Percentiles rank a stretch among this genome's conserved stretches.
Evolutionary conservation across 331 rosid species (phyloP).

Genomic region (Malus hybrid): DNA sequence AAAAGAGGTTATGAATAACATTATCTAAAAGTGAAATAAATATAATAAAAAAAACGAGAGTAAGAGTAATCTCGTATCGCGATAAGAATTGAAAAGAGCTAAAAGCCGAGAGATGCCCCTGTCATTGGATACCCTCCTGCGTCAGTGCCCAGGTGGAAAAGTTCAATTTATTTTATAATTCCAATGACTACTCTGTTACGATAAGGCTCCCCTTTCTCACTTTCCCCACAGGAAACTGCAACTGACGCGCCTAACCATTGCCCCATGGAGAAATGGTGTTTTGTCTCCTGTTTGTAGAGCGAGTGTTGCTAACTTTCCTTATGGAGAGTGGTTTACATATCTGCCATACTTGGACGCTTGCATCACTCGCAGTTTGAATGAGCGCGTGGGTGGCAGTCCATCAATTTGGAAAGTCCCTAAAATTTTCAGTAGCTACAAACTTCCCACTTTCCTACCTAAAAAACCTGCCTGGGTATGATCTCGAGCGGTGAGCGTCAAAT

Average conservation of each 20-base stretch:
- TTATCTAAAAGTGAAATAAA: too few species aligned
- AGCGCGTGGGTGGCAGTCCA: too few species aligned
- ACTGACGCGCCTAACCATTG: neutral
- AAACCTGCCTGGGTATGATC: too few species aligned
- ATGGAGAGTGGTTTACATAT: neutral
- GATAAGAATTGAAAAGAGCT: neutral
- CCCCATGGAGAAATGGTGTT: neutral
- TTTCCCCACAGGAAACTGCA: neutral
- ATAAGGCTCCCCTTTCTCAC: neutral
- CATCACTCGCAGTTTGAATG: neutral
- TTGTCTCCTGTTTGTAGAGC: neutral
- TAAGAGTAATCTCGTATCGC: neutral
- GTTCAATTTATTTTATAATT: neutral
- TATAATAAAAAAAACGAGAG: neutral
- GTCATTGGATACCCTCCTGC: conserved; percentile 38
- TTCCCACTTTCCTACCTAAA: too few species aligned
- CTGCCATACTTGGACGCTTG: neutral
- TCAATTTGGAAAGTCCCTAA: neutral
- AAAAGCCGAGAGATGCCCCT: neutral
- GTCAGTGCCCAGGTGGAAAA: conserved; percentile 46
- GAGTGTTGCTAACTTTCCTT: neutral
- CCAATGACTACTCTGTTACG: neutral
- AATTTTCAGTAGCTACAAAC: neutral
- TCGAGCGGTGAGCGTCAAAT: too few species aligned
- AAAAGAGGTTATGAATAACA: too few species aligned